Evolutionary conservation across 2,329 filamentous ascomycete genomes (phyloP), one percentile per base, ranked within the genome.

Genomic region (Geosmithia morbida): DNA sequence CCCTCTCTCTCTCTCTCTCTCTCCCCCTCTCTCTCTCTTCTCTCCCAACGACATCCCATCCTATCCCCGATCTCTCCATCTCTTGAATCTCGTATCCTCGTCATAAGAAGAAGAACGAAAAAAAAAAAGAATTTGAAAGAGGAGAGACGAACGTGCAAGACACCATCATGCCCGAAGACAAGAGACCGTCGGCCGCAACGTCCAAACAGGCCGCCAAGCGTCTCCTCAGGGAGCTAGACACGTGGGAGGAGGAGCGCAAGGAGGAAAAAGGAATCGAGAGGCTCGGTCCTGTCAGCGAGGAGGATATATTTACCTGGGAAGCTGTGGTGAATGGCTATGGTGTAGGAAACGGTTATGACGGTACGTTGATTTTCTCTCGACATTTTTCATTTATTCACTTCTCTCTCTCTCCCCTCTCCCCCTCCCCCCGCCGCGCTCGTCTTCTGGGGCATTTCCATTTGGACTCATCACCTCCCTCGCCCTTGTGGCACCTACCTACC

Each of bases 311-410:
- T 51, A 60, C 60, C 45, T 80, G 78, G 74, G 70, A 78, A 60
- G 70, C 75, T 26, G 74, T 81, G 46, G 68, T 82, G 48, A 77
- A 76, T 54, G 77, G 76, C n/a, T 61, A 64, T 48, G 75, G 69
- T 17, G 59, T 79, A 19, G 74, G 74, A 1, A 60, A 57, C 29
- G 76, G 76, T 10, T 80, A 80, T 50, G 74, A 79, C 51, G 68
- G 75, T 78, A 53, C 41, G 33, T 5, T 45, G 43, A 40, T 44
- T 45, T 42, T 39, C n/a, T n/a, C n/a, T n/a, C n/a, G n/a, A n/a
- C n/a, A n/a, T n/a, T n/a, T n/a, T n/a, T n/a, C n/a, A n/a, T n/a
- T n/a, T n/a, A n/a, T n/a, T n/a, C n/a, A n/a, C n/a, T n/a, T 17
- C 19, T 29, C 11, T n/a, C 3, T 30, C 14, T 43, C 39, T 17